Percentiles rank a stretch among this genome's conserved stretches.
Evolutionary conservation across 2,329 filamentous ascomycete genomes (phyloP).

Genomic region (Sporothrix variecibatus): DNA sequence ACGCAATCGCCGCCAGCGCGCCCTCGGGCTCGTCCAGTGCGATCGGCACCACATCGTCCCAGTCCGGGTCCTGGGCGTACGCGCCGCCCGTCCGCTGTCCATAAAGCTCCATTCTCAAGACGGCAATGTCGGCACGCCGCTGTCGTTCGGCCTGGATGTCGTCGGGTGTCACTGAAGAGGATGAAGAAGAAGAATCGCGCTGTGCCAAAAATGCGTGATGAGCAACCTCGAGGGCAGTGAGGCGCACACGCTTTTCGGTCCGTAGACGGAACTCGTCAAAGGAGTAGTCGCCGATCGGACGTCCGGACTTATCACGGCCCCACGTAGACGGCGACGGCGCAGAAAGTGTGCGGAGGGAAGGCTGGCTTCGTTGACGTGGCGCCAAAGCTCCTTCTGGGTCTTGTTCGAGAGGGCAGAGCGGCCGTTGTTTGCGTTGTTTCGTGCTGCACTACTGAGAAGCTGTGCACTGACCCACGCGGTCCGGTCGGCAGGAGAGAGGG

Average conservation of each 20-base stretch:
- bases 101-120: conserved; percentile 54
- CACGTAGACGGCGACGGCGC: conserved; percentile 39
- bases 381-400: conserved; percentile 60
- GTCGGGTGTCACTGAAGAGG: conserved; percentile 32
- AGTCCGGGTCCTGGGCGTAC: conserved; percentile 70
- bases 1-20: conserved; percentile 89
- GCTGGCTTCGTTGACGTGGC: conserved; percentile 54
- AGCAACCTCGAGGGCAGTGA: conserved; percentile 47
- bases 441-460: conserved; percentile 46
- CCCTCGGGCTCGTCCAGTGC: conserved; percentile 79
- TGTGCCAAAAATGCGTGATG: conserved; percentile 49
- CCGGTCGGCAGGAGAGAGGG: conserved; percentile 51
- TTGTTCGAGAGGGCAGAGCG: conserved; percentile 43
- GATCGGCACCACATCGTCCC: conserved; percentile 83
- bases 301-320: conserved; percentile 54
- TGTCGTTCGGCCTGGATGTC: conserved; percentile 51
- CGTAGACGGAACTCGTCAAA: conserved; percentile 49
- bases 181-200: conserved; percentile 35
- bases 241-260: conserved; percentile 44
- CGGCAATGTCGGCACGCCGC: conserved; percentile 54
- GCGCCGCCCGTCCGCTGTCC: conserved; percentile 49
- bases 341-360: conserved; percentile 48
- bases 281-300: conserved; percentile 52
- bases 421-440: background rate
- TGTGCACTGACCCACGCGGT: conserved; percentile 52